phyloP scores from a whole-genome alignment of 2,329 filamentous ascomycete species.

The Diaporthe helianthi region DNA sequence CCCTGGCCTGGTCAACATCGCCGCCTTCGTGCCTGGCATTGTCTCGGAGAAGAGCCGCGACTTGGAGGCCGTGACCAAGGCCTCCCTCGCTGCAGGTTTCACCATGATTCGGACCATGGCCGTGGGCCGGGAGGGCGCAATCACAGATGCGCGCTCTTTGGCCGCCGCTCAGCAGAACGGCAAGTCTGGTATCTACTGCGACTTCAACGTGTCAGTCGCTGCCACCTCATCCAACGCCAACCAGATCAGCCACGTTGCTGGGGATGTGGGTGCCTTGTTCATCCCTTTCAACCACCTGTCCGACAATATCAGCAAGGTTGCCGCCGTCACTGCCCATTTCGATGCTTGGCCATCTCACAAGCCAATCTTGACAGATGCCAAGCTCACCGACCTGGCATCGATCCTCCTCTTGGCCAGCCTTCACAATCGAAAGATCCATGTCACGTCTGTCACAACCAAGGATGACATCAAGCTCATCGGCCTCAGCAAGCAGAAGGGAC shows the following conservation, averaged over 20 bases:
- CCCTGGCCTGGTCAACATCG: slow-evolving; percentile 78
- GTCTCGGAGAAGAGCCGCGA: slow-evolving; percentile 70
- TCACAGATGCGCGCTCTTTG: slow-evolving; percentile 75
- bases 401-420: slow-evolving; percentile 79
- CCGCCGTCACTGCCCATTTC: slow-evolving; percentile 80
- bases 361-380: slow-evolving; percentile 82
- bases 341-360: slow-evolving; percentile 79
- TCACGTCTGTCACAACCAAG: slow-evolving; percentile 81
- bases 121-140: slow-evolving; percentile 73
- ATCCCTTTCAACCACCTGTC: slow-evolving; percentile 84
- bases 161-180: slow-evolving; percentile 76
- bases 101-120: slow-evolving; percentile 84
- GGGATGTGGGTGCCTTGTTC: slow-evolving; percentile 80
- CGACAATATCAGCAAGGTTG: slow-evolving; percentile 84
- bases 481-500: slow-evolving; percentile 80
- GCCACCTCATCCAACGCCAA: slow-evolving; percentile 77
- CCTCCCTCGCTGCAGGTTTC: slow-evolving; percentile 77
- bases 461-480: slow-evolving; percentile 81
- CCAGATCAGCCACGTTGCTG: slow-evolving; percentile 74
- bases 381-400: slow-evolving; percentile 81
- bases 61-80: slow-evolving; percentile 73
- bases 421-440: slow-evolving; percentile 79
- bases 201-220: slow-evolving; percentile 81
- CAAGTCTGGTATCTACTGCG: slow-evolving; percentile 72
- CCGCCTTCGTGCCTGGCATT: slow-evolving; percentile 80